Evolutionary conservation across 2,329 filamentous ascomycete genomes (phyloP).

Genomic region (Plectosphaerella cucumerina): DNA sequence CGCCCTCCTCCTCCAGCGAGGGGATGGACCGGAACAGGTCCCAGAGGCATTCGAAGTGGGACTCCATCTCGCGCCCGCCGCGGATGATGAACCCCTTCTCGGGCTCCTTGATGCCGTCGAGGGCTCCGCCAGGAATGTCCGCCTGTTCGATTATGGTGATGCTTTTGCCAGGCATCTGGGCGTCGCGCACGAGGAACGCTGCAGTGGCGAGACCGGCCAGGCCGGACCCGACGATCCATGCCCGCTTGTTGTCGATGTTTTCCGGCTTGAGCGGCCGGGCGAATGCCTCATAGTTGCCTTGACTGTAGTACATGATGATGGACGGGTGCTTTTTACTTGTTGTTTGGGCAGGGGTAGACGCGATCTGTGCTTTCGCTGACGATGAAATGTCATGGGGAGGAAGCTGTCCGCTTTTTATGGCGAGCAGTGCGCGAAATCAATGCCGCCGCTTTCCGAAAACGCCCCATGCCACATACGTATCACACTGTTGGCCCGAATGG

Average conservation of each 20-base stretch:
- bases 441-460: too few relatives aligned
- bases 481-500: too few relatives aligned
- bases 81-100: slow-evolving; percentile 23
- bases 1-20: slow-evolving; percentile 19
- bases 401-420: too few relatives aligned
- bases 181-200: neutral
- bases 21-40: slow-evolving; percentile 23
- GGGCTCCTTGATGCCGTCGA: slow-evolving; percentile 1
- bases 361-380: too few relatives aligned
- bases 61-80: slow-evolving; percentile 22
- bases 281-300: neutral
- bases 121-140: neutral
- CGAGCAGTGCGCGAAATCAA: too few relatives aligned
- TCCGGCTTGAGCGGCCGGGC: neutral
- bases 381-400: too few relatives aligned
- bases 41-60: slow-evolving; percentile 21
- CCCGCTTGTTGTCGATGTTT: neutral
- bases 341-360: too few relatives aligned
- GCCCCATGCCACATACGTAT: too few relatives aligned
- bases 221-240: neutral
- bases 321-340: neutral
- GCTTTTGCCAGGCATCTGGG: neutral
- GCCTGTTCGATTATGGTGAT: neutral
- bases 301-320: neutral
- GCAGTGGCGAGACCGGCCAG: neutral